Evolutionary conservation across 164 flowering plant species (phyloP).

Genomic region (Nelumbo lutea): DNA sequence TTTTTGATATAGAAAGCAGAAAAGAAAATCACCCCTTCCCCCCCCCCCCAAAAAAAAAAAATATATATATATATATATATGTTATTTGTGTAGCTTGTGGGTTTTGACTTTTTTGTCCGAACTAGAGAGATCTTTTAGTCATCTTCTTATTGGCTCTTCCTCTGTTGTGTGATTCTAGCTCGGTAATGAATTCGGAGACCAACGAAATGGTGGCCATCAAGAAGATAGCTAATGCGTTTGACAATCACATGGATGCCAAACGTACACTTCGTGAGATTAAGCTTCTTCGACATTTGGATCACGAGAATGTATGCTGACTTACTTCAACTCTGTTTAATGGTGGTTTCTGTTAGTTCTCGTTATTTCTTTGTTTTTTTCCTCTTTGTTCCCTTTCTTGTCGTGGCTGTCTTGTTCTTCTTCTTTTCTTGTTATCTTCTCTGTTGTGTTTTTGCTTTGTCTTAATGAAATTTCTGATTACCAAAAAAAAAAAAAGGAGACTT

Average conservation of each 20-base stretch:
- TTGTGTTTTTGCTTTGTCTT: too few species aligned
- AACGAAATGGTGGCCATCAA: constrained; percentile 91
- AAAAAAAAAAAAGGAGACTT: too few species aligned
- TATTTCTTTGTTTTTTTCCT: too few species aligned
- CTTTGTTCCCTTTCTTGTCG: too few species aligned
- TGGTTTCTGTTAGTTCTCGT: not conserved
- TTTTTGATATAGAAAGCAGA: too few species aligned
- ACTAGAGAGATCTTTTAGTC: not conserved
- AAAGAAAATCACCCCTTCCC: too few species aligned
- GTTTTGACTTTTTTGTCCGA: not conserved
- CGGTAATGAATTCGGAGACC: constrained; percentile 66
- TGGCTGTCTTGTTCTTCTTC: too few species aligned
- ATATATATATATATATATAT: too few species aligned
- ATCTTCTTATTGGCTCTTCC: not conserved
- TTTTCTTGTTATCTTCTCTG: too few species aligned
- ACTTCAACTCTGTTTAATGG: not conserved
- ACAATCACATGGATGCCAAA: constrained; percentile 87
- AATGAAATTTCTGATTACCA: too few species aligned
- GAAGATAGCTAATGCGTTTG: constrained; percentile 91
- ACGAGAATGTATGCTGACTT: constrained; percentile 62
- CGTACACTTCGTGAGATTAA: constrained; percentile 94
- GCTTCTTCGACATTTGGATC: constrained; percentile 85
- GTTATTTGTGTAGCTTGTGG: not conserved
- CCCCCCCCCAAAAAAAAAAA: too few species aligned
- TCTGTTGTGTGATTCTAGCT: constrained; percentile 21